These are phyloP conservation scores for Acacia acuminata DNA, from an alignment of 306 rosid genomes.

Conservation along the genomic window DNA sequence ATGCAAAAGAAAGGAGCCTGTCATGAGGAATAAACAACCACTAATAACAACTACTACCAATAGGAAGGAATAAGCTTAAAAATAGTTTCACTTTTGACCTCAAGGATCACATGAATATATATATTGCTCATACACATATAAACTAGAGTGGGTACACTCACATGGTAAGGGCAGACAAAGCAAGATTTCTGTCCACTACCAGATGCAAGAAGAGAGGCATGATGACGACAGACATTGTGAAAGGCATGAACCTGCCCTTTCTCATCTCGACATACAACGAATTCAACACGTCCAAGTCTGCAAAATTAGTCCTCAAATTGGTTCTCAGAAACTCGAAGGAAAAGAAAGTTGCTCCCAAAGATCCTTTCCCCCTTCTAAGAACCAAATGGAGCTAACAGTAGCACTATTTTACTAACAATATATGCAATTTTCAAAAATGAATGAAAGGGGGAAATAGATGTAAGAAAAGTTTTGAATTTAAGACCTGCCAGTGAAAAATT, in stretches of 20 bases:
- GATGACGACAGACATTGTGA: conserved; percentile 94
- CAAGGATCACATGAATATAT: not conserved
- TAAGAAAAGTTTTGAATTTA: not conserved
- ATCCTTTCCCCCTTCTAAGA: conserved; percentile 38
- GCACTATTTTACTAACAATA: conserved; percentile 22
- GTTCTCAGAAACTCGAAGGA: conserved; percentile 43
- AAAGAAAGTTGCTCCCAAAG: conserved; percentile 30
- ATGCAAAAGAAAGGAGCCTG: conserved; percentile 9
- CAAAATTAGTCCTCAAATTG: conserved; percentile 38
- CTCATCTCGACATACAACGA: conserved; percentile 76
- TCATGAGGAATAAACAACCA: conserved; percentile 1
- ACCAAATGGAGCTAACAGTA: conserved; percentile 40
- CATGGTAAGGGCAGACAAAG: conserved; percentile 97
- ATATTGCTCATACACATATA: not conserved
- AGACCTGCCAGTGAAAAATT: conserved; percentile 88
- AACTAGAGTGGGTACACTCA: conserved; percentile 42
- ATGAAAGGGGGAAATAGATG: not conserved
- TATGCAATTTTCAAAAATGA: not conserved
- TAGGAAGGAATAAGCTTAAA: conserved; percentile 22
- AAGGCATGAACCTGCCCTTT: conserved; percentile 62
- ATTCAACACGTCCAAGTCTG: conserved; percentile 81
- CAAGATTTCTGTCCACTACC: conserved; percentile 79
- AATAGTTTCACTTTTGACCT: conserved; percentile 14
- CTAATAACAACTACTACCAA: conserved; percentile 4
- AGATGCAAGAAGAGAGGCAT: conserved; percentile 75